Evolutionary conservation across 148 eudicot genomes (phyloP).

Genomic region (Heliosperma pusillum): DNA sequence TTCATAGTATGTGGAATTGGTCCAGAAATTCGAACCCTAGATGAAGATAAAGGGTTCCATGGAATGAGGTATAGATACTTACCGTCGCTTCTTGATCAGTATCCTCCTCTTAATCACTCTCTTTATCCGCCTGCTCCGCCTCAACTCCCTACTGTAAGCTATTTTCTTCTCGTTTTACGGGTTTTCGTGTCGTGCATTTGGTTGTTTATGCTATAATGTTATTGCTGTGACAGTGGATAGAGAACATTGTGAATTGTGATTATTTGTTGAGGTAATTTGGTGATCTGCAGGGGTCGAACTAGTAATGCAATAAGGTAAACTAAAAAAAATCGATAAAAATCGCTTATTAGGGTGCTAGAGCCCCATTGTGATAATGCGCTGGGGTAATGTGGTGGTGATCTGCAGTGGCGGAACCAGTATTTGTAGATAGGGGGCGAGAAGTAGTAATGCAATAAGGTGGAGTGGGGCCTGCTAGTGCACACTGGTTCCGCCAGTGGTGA

Average conservation of each 20-base stretch:
- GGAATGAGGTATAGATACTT: conserved; percentile 56
- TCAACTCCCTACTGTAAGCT: conserved; percentile 75
- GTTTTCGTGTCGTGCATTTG: background rate
- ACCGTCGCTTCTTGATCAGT: conserved; percentile 79
- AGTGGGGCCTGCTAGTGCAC: no score
- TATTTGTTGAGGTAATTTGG: background rate
- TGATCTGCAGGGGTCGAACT: background rate
- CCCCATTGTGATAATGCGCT: no score
- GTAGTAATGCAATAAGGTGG: no score
- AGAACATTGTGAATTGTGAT: background rate
- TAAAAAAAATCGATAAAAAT: no score
- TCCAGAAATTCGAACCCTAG: conserved; percentile 75
- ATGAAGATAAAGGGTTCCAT: conserved; percentile 61
- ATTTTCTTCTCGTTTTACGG: background rate
- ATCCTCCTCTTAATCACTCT: conserved; percentile 63
- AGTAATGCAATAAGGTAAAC: no score
- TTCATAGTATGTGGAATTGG: conserved; percentile 92
- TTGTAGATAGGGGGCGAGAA: no score
- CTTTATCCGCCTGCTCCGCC: conserved; percentile 84
- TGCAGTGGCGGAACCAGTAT: no score
- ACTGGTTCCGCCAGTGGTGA: no score
- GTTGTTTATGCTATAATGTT: background rate
- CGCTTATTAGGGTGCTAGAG: no score
- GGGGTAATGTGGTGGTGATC: no score
- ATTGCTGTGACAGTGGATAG: background rate